Percentiles rank a stretch among this genome's conserved stretches.
These are phyloP conservation scores for Mycena epipterygia DNA, from an alignment of 768 basidiomycete genomes.

Conservation along the genomic window DNA sequence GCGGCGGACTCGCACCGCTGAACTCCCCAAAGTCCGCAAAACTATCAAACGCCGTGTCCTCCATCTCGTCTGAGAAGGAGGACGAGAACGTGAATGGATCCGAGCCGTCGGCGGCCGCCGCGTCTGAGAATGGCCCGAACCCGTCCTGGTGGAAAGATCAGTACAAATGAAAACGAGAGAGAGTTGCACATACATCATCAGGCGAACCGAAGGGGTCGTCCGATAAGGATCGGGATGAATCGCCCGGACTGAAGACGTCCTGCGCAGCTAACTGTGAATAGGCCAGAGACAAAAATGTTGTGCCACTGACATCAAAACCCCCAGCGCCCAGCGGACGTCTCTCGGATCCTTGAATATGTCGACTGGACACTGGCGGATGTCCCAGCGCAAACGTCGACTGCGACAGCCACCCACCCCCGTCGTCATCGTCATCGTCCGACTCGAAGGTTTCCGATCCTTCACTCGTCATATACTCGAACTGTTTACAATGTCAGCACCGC, in stretches of 20 bases:
- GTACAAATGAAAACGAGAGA: neutral
- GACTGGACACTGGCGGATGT: slow-evolving; percentile 61
- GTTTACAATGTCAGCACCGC: slow-evolving; percentile 4
- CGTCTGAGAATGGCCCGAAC: slow-evolving; percentile 88
- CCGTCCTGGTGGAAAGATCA: slow-evolving; percentile 57
- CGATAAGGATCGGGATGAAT: slow-evolving; percentile 48
- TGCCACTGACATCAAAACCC: slow-evolving; percentile 68
- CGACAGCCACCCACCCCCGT: slow-evolving; percentile 85
- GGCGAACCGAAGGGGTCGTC: slow-evolving; percentile 65
- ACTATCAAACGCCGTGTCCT: slow-evolving; percentile 75
- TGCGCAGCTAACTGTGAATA: slow-evolving; percentile 37
- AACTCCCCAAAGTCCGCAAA: slow-evolving; percentile 84
- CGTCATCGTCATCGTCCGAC: slow-evolving; percentile 71
- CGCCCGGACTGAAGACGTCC: slow-evolving; percentile 66
- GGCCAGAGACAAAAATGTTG: neutral
- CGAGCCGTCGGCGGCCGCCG: slow-evolving; percentile 59
- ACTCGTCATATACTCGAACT: slow-evolving; percentile 60
- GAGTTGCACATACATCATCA: slow-evolving; percentile 62
- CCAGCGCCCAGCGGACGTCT: slow-evolving; percentile 50
- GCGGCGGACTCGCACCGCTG: slow-evolving; percentile 25
- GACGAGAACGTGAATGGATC: slow-evolving; percentile 73
- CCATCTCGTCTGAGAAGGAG: slow-evolving; percentile 74
- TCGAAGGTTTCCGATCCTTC: slow-evolving; percentile 73
- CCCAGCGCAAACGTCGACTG: slow-evolving; percentile 79
- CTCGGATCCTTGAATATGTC: slow-evolving; percentile 55